Evolutionary conservation across 1,139 yeast genomes (phyloP).

Genomic region (Diutina pseudorugosa): DNA sequence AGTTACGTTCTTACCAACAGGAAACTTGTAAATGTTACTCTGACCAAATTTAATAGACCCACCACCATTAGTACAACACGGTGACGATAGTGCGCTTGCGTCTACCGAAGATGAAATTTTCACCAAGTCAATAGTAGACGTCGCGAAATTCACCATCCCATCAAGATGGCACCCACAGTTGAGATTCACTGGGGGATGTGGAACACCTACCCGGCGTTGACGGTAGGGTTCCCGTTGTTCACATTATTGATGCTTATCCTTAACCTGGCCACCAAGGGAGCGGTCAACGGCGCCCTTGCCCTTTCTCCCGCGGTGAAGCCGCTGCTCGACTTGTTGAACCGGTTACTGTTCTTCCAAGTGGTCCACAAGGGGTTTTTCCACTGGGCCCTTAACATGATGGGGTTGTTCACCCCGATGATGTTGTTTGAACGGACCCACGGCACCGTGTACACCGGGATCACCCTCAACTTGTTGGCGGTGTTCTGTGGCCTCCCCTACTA

Average conservation of each 20-base stretch:
- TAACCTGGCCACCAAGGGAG: constrained; percentile 13
- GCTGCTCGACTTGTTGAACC: constrained; percentile 21
- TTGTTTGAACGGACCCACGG: constrained; percentile 70
- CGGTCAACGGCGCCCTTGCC: constrained; percentile 14
- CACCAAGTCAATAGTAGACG: not conserved
- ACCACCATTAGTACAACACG: too few species aligned
- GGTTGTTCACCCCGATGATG: constrained; percentile 50
- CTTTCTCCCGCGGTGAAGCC: constrained; percentile 46
- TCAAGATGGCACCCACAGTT: not conserved
- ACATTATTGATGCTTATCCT: constrained; percentile 25
- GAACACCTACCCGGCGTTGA: constrained; percentile 39
- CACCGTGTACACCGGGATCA: constrained; percentile 78
- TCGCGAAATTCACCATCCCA: not conserved
- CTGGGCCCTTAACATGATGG: constrained; percentile 47
- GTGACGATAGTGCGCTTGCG: too few species aligned
- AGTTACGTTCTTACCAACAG: too few species aligned
- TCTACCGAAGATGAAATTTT: not conserved
- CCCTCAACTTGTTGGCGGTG: constrained; percentile 63
- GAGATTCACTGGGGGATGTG: constrained; percentile 4
- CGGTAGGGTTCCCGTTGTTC: constrained; percentile 54
- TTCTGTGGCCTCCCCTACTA: constrained; percentile 60
- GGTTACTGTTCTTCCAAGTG: constrained; percentile 66
- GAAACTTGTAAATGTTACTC: too few species aligned
- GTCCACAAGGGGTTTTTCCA: constrained; percentile 55
- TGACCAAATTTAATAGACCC: too few species aligned